phyloP scores from a whole-genome alignment of 2,329 filamentous ascomycete species.

The Aspergillus sp. region DNA sequence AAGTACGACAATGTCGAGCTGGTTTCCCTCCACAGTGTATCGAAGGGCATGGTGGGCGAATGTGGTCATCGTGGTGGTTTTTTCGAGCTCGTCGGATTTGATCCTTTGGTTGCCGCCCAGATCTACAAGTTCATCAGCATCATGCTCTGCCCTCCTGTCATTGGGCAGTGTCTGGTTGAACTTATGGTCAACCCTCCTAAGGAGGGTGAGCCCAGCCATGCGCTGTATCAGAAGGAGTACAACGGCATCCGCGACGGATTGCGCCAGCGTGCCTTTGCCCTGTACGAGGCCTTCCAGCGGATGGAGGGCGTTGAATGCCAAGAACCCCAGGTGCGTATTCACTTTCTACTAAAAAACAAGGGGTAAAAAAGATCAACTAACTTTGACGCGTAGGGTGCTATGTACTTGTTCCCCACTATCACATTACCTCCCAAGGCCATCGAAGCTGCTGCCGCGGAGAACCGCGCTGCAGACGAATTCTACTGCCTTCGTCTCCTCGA shows the following conservation, averaged over 20 bases:
- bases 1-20: slow-evolving; percentile 85
- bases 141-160: slow-evolving; percentile 90
- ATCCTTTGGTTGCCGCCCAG: slow-evolving; percentile 79
- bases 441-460: slow-evolving; percentile 71
- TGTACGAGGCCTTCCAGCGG: slow-evolving; percentile 84
- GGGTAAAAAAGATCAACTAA: neutral
- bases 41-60: slow-evolving; percentile 98
- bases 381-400: slow-evolving; percentile 65
- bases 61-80: slow-evolving; percentile 97
- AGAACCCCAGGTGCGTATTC: slow-evolving; percentile 62
- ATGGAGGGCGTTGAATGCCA: slow-evolving; percentile 97
- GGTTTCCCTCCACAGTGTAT: slow-evolving; percentile 86
- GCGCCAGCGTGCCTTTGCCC: slow-evolving; percentile 73
- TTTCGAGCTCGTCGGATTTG: slow-evolving; percentile 92
- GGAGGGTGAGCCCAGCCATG: slow-evolving; percentile 77
- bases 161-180: slow-evolving; percentile 95
- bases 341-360: neutral
- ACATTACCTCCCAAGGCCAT: slow-evolving; percentile 72
- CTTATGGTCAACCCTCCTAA: slow-evolving; percentile 95
- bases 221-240: slow-evolving; percentile 83
- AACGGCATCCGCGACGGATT: slow-evolving; percentile 77
- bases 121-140: slow-evolving; percentile 99
- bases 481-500: slow-evolving; percentile 91
- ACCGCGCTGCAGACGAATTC: slow-evolving; percentile 81
- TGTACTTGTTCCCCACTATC: slow-evolving; percentile 99